Evolutionary conservation across 768 basidiomycete species (phyloP), one percentile per base, ranked within the genome.

Genomic region (Cystofilobasidium capitatum): DNA sequence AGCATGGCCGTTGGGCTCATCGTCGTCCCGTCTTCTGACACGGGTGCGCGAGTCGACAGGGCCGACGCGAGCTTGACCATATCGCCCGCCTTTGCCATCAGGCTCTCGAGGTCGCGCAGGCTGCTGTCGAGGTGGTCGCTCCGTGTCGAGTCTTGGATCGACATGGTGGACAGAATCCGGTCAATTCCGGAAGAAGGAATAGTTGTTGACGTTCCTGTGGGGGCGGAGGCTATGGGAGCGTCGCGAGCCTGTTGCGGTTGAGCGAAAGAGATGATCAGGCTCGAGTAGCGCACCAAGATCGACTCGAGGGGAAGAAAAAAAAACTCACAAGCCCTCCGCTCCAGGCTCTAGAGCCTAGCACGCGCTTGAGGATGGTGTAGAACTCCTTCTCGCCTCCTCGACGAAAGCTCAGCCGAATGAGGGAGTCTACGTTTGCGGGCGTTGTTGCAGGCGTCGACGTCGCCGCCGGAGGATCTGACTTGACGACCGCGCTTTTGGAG

Each of bases 11-110:
- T 36, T 26, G 71, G 6, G 40, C 20, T 26, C 40, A 58, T 47
- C 44, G 57, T 57, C 24, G 59, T 63, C 16, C 70, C 70, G 7
- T 69, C 69, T 14, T 24, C 60, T 20, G 45, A 45, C 3, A 44
- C n/a, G 3, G 68, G 68, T 14, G 51, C 57, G 24, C 33, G 61
- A 62, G 37, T 42, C 74, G 90, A 92, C 70, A 98, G 82, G 42
- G 93, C 87, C 61, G 86, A 86, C 3, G 94, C 92, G 29, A 97
- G 81, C 36, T 83, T 83, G 65, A 75, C 92, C 86, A 98, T 94
- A 71, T 93, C 91, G 71, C 85, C 87, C 0, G 92, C 91, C 74
- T 93, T 89, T 58, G 86, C 80, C 88, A 89, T 92, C 55, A 98
- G 78, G 0, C 87, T 87, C 74, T 97, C 91, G 39, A 98, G 82